Percentiles rank a stretch among this genome's conserved stretches.
These are phyloP conservation scores for Diaporthe velutina DNA, from an alignment of 2,329 filamentous ascomycete genomes.

Conservation along the genomic window DNA sequence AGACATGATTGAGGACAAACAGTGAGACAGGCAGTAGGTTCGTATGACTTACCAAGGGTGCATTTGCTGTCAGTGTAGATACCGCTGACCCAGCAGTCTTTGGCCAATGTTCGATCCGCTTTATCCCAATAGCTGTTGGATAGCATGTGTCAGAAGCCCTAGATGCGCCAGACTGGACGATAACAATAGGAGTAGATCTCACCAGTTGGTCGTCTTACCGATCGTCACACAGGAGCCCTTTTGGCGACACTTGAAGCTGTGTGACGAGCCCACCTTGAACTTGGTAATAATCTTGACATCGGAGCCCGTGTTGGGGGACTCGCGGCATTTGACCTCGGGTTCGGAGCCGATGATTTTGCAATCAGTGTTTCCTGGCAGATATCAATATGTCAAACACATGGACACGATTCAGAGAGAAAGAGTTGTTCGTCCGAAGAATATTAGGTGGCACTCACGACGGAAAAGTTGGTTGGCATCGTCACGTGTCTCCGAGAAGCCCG, in stretches of 20 bases:
- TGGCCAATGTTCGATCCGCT: neutral
- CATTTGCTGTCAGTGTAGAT: constrained; percentile 6
- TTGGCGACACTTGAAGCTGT: constrained; percentile 11
- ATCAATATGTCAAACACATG: neutral
- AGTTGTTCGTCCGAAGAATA: neutral
- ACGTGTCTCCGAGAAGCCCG: neutral
- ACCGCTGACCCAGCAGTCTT: constrained; percentile 14
- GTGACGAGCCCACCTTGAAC: neutral
- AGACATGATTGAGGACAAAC: neutral
- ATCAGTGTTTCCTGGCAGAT: neutral
- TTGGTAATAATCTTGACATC: neutral
- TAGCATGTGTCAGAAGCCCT: neutral
- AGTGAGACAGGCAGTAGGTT: no score
- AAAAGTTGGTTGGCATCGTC: neutral
- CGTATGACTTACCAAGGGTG: neutral
- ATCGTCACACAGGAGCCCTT: neutral
- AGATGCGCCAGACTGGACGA: neutral
- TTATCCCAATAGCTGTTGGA: constrained; percentile 4
- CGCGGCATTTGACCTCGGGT: neutral
- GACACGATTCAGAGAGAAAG: neutral
- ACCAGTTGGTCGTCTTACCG: neutral
- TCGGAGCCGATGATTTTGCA: neutral
- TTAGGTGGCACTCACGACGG: neutral
- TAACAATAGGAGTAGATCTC: neutral
- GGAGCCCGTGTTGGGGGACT: neutral